Evolutionary conservation across 306 rosid genomes (phyloP).

Genomic region (Prunus mira): DNA sequence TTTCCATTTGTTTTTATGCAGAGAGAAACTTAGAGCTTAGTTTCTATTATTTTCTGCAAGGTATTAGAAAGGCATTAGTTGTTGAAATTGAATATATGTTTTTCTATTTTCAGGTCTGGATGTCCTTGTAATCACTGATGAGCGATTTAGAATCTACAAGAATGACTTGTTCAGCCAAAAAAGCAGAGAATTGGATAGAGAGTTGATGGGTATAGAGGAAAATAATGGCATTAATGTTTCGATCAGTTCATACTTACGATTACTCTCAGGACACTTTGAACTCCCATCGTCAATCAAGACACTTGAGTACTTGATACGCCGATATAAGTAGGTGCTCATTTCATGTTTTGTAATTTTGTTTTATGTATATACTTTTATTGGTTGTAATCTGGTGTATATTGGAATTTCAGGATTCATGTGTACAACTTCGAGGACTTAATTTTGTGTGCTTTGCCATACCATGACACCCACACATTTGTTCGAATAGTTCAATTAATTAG

Average conservation of each 20-base stretch:
- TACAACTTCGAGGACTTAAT: slow-evolving; percentile 70
- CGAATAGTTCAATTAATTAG: slow-evolving; percentile 67
- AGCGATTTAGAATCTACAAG: slow-evolving; percentile 58
- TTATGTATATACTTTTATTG: not conserved
- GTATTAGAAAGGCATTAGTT: not conserved
- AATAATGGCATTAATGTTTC: slow-evolving; percentile 56
- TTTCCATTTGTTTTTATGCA: not conserved
- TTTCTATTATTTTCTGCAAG: not conserved
- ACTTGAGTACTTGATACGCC: slow-evolving; percentile 81
- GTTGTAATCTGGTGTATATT: slow-evolving; percentile 16
- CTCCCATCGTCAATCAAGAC: slow-evolving; percentile 63
- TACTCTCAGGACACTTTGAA: slow-evolving; percentile 62
- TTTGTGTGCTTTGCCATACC: slow-evolving; percentile 79
- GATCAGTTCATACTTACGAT: slow-evolving; percentile 57
- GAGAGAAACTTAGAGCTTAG: not conserved
- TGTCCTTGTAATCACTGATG: slow-evolving; percentile 56
- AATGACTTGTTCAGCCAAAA: slow-evolving; percentile 63
- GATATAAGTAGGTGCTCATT: slow-evolving; percentile 63
- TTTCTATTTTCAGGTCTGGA: slow-evolving; percentile 62
- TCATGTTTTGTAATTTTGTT: not conserved
- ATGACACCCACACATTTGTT: slow-evolving; percentile 81
- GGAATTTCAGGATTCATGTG: slow-evolving; percentile 63
- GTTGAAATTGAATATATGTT: not conserved
- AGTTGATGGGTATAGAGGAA: slow-evolving; percentile 58
- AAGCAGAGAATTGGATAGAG: slow-evolving; percentile 75